phyloP scores from a whole-genome alignment of 768 basidiomycete genomes.

The Mycena kentingensis region DNA sequence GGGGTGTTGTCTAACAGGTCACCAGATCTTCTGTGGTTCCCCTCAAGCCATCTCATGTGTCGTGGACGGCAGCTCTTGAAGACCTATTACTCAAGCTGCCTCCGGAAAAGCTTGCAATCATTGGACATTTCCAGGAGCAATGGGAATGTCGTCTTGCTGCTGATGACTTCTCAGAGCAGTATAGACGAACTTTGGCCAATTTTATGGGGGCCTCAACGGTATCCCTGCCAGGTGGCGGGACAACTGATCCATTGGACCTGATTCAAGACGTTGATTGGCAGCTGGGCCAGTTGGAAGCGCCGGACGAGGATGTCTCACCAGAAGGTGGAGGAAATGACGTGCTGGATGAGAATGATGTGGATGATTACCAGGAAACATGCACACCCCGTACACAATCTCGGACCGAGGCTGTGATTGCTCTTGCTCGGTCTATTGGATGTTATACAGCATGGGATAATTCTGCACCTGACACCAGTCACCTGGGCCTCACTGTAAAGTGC shows the following conservation, averaged over 20 bases:
- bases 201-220: neutral
- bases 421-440: neutral
- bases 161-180: constrained; percentile 11
- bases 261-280: constrained; percentile 8
- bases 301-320: neutral
- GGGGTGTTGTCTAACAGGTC: neutral
- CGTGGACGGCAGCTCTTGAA: constrained; percentile 1
- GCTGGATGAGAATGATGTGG: neutral
- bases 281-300: constrained; percentile 1
- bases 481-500: too few relatives aligned
- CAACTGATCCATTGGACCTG: neutral
- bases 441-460: neutral
- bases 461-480: too few relatives aligned
- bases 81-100: neutral
- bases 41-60: constrained; percentile 1
- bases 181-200: neutral
- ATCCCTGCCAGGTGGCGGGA: neutral
- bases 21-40: neutral
- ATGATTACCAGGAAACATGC: neutral
- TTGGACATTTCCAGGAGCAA: constrained; percentile 16
- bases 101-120: neutral
- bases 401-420: neutral
- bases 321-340: neutral
- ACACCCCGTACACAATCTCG: neutral
- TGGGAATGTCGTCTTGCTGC: constrained; percentile 17